Conservation (phyloP, 805 yeast species). For the Barnettozyma salicaria region DNA sequence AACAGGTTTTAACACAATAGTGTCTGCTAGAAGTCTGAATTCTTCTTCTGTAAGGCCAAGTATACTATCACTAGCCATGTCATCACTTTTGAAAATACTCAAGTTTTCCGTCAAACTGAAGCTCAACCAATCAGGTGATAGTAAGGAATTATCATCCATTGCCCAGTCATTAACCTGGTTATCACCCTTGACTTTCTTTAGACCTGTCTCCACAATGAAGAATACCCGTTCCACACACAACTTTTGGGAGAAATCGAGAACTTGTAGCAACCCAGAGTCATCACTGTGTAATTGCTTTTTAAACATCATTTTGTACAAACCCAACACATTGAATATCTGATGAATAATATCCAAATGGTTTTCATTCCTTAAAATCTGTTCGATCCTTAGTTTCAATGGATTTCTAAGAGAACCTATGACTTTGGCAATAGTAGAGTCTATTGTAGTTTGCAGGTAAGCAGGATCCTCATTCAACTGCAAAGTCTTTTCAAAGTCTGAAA, state of each 20-base stretch:
- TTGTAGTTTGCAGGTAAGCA: conserved; percentile 15
- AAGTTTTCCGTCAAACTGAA: conserved; percentile 58
- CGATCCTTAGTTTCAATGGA: conserved; percentile 59
- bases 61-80: conserved; percentile 21
- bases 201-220: conserved; percentile 33
- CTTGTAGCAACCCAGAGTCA: conserved; percentile 20
- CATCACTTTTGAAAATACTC: conserved; percentile 35
- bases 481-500: conserved; percentile 29
- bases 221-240: conserved; percentile 36
- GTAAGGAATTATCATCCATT: conserved; percentile 45
- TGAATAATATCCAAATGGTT: conserved; percentile 47
- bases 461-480: conserved; percentile 18
- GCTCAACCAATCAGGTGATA: conserved; percentile 80
- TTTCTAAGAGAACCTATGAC: conserved; percentile 50
- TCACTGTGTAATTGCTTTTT: conserved; percentile 23
- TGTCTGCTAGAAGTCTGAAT: conserved; percentile 32
- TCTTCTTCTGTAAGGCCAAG: conserved; percentile 35
- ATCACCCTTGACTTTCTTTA: conserved; percentile 19
- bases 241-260: conserved; percentile 29
- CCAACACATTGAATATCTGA: conserved; percentile 56
- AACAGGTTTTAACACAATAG: conserved; percentile 39
- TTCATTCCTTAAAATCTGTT: conserved; percentile 63
- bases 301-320: conserved; percentile 67
- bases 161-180: conserved; percentile 28
- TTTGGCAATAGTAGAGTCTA: conserved; percentile 37